Percentiles rank a stretch among this genome's conserved stretches.
phyloP scores from a whole-genome alignment of 2,329 filamentous ascomycete genomes.

The Hypomyces perniciosus region DNA sequence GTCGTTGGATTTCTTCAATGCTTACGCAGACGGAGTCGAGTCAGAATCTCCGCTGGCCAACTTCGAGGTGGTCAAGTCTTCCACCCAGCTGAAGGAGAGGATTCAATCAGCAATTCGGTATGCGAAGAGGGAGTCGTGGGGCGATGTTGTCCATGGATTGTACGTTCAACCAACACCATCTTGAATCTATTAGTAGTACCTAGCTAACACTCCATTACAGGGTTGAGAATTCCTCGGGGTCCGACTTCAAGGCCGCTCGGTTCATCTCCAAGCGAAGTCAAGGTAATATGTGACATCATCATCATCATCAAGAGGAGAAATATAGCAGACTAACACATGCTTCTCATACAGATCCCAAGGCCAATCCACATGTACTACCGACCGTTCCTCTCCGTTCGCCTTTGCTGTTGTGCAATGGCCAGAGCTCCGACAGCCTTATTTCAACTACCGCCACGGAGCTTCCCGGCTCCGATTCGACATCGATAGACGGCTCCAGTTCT shows the following conservation, averaged over 20 bases:
- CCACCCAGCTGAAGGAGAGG: constrained; percentile 8
- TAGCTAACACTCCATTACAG: not conserved
- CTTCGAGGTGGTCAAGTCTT: constrained; percentile 10
- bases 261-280: constrained; percentile 11
- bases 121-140: constrained; percentile 9
- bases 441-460: constrained; percentile 1
- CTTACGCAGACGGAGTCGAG: constrained; percentile 8
- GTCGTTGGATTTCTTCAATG: constrained; percentile 12
- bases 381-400: constrained; percentile 4
- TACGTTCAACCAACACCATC: not conserved
- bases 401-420: not conserved
- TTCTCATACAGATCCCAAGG: constrained; percentile 7
- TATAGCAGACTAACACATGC: not conserved
- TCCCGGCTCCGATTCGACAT: constrained; percentile 1
- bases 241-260: constrained; percentile 10
- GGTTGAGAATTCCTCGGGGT: not conserved
- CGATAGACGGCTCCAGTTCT: constrained; percentile 4
- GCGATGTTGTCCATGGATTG: constrained; percentile 11
- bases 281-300: constrained; percentile 7
- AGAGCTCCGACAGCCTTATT: not conserved
- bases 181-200: not conserved
- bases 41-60: constrained; percentile 4
- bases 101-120: constrained; percentile 3
- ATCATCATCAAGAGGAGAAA: not conserved
- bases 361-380: constrained; percentile 8